Evolutionary conservation across 1,284 basidiomycete genomes (phyloP), one percentile per base, ranked within the genome.

Genomic region (Heliocybe sulcata): DNA sequence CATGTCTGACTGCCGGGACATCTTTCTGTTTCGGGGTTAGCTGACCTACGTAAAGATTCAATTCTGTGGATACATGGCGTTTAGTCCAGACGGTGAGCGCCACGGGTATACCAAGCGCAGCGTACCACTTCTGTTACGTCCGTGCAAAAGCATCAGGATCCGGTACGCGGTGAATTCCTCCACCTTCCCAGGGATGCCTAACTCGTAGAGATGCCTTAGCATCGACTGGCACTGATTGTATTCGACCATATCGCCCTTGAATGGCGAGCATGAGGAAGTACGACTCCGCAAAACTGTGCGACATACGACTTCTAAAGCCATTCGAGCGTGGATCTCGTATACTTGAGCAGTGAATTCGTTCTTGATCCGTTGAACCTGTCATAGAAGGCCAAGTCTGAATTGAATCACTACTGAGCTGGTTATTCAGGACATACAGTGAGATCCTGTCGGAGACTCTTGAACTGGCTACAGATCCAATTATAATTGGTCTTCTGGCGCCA

Each of bases 191-290:
- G 85, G 82, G 55, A 99, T 85, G 49, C 93, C 93, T 58, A 94
- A 82, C 63, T 96, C 94, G 70, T 99, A 99, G 31, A 99, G 82
- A 54, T 83, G 82, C 64, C 91, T 89, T 51, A 99, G 75, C 67
- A 93, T 90, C 35, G 90, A 90, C 71, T 98, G 94, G 72, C 97
- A 99, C 71, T 96, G 92, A 69, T 98, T 99, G 69, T 97, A 99
- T 81, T 99, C 97, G 64, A 97, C 94, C 77, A 99, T 89, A 68
- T 99, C 97, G 66, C 82, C 85, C 94, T 97, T 52, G 35, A 11
- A 54, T 54, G n/a, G 54, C 25, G 51, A 50, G 51, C n/a, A 31
- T 31, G 12, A 31, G 27, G 35, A 19, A 16, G 45, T 12, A 12
- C n/a, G 54, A 23, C 38, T 50, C 20, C 12, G 48, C 45, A 33